Conservation (phyloP, 331 rosid genomes). For the Erythrophleum ivorense region DNA sequence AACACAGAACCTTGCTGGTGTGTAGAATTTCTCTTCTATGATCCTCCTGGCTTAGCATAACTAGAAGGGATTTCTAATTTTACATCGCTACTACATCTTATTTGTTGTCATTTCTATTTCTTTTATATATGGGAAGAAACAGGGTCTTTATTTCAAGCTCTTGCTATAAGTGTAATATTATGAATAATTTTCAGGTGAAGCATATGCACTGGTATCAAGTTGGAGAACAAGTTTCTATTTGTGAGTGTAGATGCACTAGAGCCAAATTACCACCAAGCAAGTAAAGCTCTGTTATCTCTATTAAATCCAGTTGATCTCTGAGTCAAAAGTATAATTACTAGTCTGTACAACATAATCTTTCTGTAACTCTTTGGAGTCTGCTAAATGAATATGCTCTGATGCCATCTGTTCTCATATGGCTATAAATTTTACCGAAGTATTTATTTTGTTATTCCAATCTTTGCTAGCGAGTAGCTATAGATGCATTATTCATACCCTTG, state of each 20-base stretch:
- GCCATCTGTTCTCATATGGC: slow-evolving; percentile 25
- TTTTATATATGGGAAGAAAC: slow-evolving; percentile 32
- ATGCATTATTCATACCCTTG: slow-evolving; percentile 29
- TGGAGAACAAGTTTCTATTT: slow-evolving; percentile 75
- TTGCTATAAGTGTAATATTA: slow-evolving; percentile 17
- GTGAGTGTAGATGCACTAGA: slow-evolving; percentile 95
- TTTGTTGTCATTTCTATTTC: slow-evolving; percentile 20
- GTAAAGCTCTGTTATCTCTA: slow-evolving; percentile 58
- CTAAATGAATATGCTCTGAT: slow-evolving; percentile 17
- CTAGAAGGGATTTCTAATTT: slow-evolving; percentile 29
- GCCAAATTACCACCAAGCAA: slow-evolving; percentile 94
- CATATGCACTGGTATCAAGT: slow-evolving; percentile 92
- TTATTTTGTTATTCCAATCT: slow-evolving; percentile 2
- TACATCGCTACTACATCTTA: slow-evolving; percentile 10
- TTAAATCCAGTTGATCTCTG: slow-evolving; percentile 33
- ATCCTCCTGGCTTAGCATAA: slow-evolving; percentile 20
- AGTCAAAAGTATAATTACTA: neutral
- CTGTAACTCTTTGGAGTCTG: slow-evolving; percentile 26
- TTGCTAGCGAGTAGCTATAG: slow-evolving; percentile 12
- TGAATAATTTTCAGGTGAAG: slow-evolving; percentile 69
- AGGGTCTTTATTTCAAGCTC: slow-evolving; percentile 28
- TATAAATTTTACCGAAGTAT: neutral
- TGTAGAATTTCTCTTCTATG: slow-evolving; percentile 43
- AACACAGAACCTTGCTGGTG: slow-evolving; percentile 92
- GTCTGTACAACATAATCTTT: neutral